Evolutionary conservation across 2,329 filamentous ascomycete genomes (phyloP).

Genomic region (Dichotomopilus funicola): DNA sequence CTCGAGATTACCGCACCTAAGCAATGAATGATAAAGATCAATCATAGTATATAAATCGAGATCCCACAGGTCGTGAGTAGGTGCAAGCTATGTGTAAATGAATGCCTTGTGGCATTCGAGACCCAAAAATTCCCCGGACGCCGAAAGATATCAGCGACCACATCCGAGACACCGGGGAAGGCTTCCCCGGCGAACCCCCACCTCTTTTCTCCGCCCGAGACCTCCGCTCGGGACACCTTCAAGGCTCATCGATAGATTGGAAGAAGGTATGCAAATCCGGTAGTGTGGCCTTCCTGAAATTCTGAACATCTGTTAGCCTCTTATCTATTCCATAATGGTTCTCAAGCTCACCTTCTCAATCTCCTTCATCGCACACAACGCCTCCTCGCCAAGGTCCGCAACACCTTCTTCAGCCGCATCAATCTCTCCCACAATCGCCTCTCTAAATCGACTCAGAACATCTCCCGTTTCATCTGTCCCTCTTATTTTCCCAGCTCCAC

Average conservation of each 20-base stretch:
- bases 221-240: neutral
- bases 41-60: too few species aligned
- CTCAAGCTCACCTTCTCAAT: slow-evolving; percentile 18
- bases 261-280: slow-evolving; percentile 18
- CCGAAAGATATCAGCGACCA: too few species aligned
- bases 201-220: too few species aligned
- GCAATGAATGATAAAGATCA: too few species aligned
- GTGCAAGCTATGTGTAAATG: too few species aligned
- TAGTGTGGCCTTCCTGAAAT: slow-evolving; percentile 16
- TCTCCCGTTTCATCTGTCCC: neutral
- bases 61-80: too few species aligned
- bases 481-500: neutral
- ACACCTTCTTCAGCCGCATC: slow-evolving; percentile 14
- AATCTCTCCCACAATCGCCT: slow-evolving; percentile 13
- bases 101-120: too few species aligned
- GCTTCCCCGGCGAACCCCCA: too few species aligned
- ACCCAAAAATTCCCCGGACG: too few species aligned
- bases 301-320: slow-evolving; percentile 9
- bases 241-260: slow-evolving; percentile 19
- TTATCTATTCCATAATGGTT: neutral
- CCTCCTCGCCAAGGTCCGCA: slow-evolving; percentile 11
- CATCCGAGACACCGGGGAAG: too few species aligned
- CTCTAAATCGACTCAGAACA: slow-evolving; percentile 8
- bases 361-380: slow-evolving; percentile 12
- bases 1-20: too few species aligned